These are phyloP conservation scores for Carpinus viminea DNA, from an alignment of 306 rosid genomes.

Conservation along the genomic window DNA sequence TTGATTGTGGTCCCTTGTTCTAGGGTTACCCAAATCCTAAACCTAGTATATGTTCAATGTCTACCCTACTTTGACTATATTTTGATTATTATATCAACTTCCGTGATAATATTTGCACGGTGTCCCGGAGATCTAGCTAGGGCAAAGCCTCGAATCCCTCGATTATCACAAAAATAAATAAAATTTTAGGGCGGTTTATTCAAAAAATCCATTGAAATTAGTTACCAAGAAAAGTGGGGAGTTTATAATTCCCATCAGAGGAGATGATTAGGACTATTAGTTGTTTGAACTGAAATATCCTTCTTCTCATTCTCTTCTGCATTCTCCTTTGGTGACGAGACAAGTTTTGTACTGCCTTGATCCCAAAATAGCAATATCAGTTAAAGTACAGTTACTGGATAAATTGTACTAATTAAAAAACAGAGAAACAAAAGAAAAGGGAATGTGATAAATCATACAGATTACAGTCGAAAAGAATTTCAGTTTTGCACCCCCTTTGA, in stretches of 20 bases:
- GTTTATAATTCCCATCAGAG: background rate
- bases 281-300: background rate
- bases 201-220: background rate
- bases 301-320: background rate
- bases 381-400: background rate
- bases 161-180: too few species aligned
- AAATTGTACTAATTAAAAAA: background rate
- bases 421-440: background rate
- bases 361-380: slow-evolving; percentile 14
- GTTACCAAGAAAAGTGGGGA: background rate
- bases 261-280: background rate
- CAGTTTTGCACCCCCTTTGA: background rate
- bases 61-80: slow-evolving; percentile 14
- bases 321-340: background rate
- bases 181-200: background rate
- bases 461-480: background rate
- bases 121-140: too few species aligned
- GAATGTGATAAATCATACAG: background rate
- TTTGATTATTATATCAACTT: background rate
- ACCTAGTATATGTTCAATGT: slow-evolving; percentile 40
- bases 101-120: background rate
- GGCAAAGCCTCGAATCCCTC: too few species aligned
- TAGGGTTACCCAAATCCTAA: slow-evolving; percentile 61
- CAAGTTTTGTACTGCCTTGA: background rate
- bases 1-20: slow-evolving; percentile 63